A percentile compares a stretch with the other conserved stretches of the same genome.
These are phyloP conservation scores for Camelina hispida DNA, from an alignment of 345 rosid genomes.

Conservation along the genomic window DNA sequence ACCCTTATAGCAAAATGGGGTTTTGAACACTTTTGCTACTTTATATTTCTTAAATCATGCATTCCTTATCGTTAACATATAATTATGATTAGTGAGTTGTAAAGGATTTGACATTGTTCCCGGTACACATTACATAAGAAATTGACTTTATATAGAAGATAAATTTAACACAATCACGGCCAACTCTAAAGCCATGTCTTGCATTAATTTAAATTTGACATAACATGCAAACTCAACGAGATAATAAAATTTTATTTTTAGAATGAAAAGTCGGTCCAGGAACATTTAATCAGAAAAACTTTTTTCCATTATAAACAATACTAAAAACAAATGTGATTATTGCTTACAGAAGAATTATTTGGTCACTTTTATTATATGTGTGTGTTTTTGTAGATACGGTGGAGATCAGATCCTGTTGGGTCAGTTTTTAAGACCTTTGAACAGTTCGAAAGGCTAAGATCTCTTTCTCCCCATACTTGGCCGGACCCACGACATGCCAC, in stretches of 20 bases:
- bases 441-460: slow-evolving; percentile 42
- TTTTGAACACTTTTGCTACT: not conserved
- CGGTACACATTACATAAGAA: slow-evolving; percentile 24
- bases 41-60: not conserved
- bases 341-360: slow-evolving; percentile 33
- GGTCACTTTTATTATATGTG: slow-evolving; percentile 26
- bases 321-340: slow-evolving; percentile 11
- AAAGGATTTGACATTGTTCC: slow-evolving; percentile 40
- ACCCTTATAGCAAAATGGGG: not conserved
- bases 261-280: slow-evolving; percentile 39
- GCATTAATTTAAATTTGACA: slow-evolving; percentile 43
- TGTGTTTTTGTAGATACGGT: slow-evolving; percentile 44
- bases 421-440: slow-evolving; percentile 29
- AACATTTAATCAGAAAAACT: slow-evolving; percentile 40
- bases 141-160: slow-evolving; percentile 37
- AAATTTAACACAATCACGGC: slow-evolving; percentile 23
- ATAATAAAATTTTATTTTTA: slow-evolving; percentile 5
- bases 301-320: slow-evolving; percentile 20
- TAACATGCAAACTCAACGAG: slow-evolving; percentile 46
- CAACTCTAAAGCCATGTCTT: slow-evolving; percentile 37
- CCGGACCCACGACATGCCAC: slow-evolving; percentile 44
- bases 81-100: slow-evolving; percentile 39
- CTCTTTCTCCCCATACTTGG: slow-evolving; percentile 11
- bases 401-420: slow-evolving; percentile 42
- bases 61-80: slow-evolving; percentile 12